Base-by-base conservation (phyloP, 179 eudicot genomes). In the Spergularia azorica region DNA sequence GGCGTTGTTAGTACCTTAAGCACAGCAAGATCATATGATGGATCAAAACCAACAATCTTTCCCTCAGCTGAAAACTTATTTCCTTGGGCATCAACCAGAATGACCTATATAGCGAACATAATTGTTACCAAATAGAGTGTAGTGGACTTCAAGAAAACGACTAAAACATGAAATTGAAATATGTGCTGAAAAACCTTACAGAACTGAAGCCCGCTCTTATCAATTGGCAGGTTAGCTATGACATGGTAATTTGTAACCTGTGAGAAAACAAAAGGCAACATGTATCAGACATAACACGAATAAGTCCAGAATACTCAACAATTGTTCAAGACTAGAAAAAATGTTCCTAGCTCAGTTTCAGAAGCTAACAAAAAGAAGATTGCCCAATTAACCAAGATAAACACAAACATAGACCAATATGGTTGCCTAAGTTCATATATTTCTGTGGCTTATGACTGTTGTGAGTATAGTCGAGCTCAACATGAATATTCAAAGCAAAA, bases 231-330 rank as follows among this genome's bases (percentile, higher is more conserved):
- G 82, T 91, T 89, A 48, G 90, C 89, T 66, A 95, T 80, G 54
- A 95, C 98, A 79, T 95, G 98, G 80, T 92, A 92, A 73, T 95
- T 95, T 52, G 95, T 92, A 54, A 93, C 98, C 97, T 95, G 85
- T 71, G 77, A 83, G 64, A 80, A 74, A 65, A 52, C 8, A 63
- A 18, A 60, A 76, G 51, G 41, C 13, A 56, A 43, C 3, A 10
- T 15, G 4, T 46, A 26, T 55, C 14, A 59, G 16, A 38, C 52
- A 46, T 54, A 13, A 56, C 6, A 10, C 41, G 60, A 16, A 18
- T 16, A 41, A 39, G 2, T 8, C 12, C 8, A 66, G n/a, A 14
- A 14, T 55, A 39, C 14, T 60, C 36, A 5, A 62, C 21, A 12
- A 62, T 26, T 20, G 36, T 18, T 32, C 63, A 26, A 62, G 20